These are phyloP conservation scores for Schrenkiella parvula DNA, from an alignment of 345 rosid genomes.

Conservation along the genomic window DNA sequence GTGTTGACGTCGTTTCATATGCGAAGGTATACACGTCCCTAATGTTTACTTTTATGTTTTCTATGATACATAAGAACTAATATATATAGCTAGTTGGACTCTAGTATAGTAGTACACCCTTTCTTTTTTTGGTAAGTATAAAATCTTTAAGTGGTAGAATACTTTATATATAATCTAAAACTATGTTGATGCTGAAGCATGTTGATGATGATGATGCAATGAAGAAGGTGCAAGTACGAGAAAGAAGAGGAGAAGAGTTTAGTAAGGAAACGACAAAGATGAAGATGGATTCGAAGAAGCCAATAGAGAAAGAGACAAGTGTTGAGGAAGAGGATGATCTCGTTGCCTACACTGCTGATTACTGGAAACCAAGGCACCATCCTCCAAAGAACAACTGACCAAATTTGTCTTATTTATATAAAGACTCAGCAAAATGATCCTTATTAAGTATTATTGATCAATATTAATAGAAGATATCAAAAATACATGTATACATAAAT, in stretches of 20 bases:
- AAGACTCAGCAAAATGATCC: not conserved
- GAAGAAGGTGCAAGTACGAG: constrained; percentile 9
- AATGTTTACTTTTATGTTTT: not conserved
- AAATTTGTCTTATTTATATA: not conserved
- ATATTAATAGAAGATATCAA: not conserved
- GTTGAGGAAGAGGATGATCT: constrained; percentile 40
- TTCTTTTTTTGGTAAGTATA: too few relatives aligned
- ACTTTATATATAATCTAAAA: not conserved
- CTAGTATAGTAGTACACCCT: too few relatives aligned
- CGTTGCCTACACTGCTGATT: constrained; percentile 69
- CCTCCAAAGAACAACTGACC: constrained; percentile 73
- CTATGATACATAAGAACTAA: not conserved
- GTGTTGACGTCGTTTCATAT: constrained; percentile 13
- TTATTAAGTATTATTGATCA: not conserved
- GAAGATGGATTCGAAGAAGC: not conserved
- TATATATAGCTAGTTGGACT: too few relatives aligned
- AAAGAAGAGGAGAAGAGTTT: constrained; percentile 6
- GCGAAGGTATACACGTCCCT: constrained; percentile 18
- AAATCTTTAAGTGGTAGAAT: too few relatives aligned
- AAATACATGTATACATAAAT: not conserved
- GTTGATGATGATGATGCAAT: not conserved
- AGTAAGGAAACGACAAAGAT: constrained; percentile 12
- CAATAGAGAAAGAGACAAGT: constrained; percentile 11
- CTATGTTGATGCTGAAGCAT: constrained; percentile 5
- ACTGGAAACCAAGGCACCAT: constrained; percentile 67